Evolutionary conservation across 2,329 filamentous ascomycete species (phyloP).

Genomic region (Xylariaceae sp.): DNA sequence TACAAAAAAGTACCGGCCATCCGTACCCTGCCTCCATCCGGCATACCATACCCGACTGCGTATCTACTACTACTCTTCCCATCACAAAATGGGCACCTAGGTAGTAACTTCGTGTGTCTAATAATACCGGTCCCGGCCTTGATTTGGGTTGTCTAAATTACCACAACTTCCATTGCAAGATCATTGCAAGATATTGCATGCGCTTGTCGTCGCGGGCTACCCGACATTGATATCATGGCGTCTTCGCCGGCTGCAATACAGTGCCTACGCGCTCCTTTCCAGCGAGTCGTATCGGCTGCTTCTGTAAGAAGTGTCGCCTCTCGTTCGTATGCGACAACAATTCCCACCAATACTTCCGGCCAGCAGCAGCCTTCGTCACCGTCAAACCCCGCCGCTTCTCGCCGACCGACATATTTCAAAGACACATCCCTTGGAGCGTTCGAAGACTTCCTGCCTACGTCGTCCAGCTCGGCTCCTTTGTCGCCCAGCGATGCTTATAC

Average conservation of each 20-base stretch:
- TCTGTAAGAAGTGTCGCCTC: constrained; percentile 15
- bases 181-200: neutral
- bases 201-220: neutral
- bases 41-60: too few relatives aligned
- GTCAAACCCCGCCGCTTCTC: constrained; percentile 15
- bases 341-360: constrained; percentile 27
- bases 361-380: constrained; percentile 23
- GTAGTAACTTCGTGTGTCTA: too few relatives aligned
- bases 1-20: too few relatives aligned
- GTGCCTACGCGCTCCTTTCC: constrained; percentile 30
- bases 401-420: constrained; percentile 55
- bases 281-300: constrained; percentile 27
- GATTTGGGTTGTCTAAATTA: too few relatives aligned
- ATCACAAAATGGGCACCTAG: too few relatives aligned
- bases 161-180: neutral
- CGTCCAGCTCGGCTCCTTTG: constrained; percentile 42
- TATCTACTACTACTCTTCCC: too few relatives aligned
- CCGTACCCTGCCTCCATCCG: too few relatives aligned
- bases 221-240: constrained; percentile 23
- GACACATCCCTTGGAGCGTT: constrained; percentile 54
- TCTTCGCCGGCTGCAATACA: constrained; percentile 28
- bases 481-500: constrained; percentile 53
- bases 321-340: constrained; percentile 32
- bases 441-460: constrained; percentile 51
- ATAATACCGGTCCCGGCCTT: too few relatives aligned